Evolutionary conservation across 768 basidiomycete genomes (phyloP), one percentile per base, ranked within the genome.

Genomic region (Clitopilus passeckerianus): DNA sequence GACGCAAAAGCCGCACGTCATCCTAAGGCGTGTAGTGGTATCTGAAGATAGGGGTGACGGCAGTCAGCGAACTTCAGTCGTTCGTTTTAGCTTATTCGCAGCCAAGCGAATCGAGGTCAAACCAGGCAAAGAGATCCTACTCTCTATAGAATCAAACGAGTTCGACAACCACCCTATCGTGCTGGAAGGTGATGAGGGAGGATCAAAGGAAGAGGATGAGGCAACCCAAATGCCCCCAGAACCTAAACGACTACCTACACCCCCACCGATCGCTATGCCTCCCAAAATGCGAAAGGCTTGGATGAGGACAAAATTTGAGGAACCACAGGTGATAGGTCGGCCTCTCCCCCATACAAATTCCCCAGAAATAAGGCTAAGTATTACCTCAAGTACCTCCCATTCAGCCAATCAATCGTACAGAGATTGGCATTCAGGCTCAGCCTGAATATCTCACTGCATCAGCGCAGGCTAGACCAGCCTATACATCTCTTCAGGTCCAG

Each of bases 91-190:
- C 66, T 73, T 90, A 12, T 86, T 87, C 67, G 85, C 88, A 3
- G 79, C 81, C 65, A 90, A 90, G 74, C 74, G 83, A 61, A 85
- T 90, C 68, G 84, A 84, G 67, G 80, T 87, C 65, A 87, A 81
- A 67, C 83, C 86, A 12, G 87, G 87, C 59, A 87, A 87, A 71
- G 85, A 86, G 72, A 82, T 90, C 56, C 75, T 88, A 53, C 77
- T 90, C 57, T 78, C 86, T 6, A 74, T 89, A 34, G 78, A 77
- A 41, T 75, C 78, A 24, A 78, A 74, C 27, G 79, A 86, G 63
- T 81, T 83, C 71, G 79, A 81, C 59, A 85, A 86, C 59, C 78
- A 76, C 60, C 73, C 85, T 0, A 77, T 89, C 64, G 68, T 86
- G 41, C 77, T 89, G 62, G 84, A 86, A 64, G 86, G 80, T 15